These are phyloP conservation scores for Rhynchosporium agropyri DNA, from an alignment of 2,329 filamentous ascomycete genomes.

Conservation along the genomic window DNA sequence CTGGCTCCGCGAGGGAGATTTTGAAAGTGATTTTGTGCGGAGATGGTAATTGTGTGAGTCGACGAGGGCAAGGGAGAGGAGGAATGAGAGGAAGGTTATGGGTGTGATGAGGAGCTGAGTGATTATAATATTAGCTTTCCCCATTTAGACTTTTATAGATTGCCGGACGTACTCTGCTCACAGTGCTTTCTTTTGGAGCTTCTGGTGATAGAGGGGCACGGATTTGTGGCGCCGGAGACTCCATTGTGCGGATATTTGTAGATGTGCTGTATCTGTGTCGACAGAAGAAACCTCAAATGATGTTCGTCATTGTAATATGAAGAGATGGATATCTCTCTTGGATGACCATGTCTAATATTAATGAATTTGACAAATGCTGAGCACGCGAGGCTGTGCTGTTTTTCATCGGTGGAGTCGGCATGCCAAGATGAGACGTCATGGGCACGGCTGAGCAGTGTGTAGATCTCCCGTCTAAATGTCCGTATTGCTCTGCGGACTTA, in stretches of 20 bases:
- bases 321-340: neutral
- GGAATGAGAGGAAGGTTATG: slow-evolving; percentile 41
- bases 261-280: neutral
- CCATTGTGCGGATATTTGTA: neutral
- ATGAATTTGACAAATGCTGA: neutral
- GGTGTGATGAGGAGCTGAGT: slow-evolving; percentile 40
- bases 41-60: slow-evolving; percentile 33
- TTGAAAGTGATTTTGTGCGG: slow-evolving; percentile 28
- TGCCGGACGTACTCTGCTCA: slow-evolving; percentile 32
- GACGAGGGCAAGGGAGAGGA: slow-evolving; percentile 42
- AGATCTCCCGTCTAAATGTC: neutral
- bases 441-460: slow-evolving; percentile 19
- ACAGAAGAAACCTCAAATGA: too few relatives aligned
- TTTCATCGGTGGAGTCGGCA: slow-evolving; percentile 16
- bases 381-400: slow-evolving; percentile 20
- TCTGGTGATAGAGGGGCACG: slow-evolving; percentile 26
- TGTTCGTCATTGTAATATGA: neutral
- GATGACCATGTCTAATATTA: neutral
- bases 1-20: slow-evolving; percentile 3
- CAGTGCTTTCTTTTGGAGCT: slow-evolving; percentile 35
- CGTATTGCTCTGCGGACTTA: too few relatives aligned
- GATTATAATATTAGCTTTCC: neutral
- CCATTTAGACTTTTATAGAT: neutral
- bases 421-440: slow-evolving; percentile 24
- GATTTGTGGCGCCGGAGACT: slow-evolving; percentile 11